Evolutionary conservation across 495 filamentous ascomycete species (phyloP), one percentile per base, ranked within the genome.

Genomic region (Podospora sp.): DNA sequence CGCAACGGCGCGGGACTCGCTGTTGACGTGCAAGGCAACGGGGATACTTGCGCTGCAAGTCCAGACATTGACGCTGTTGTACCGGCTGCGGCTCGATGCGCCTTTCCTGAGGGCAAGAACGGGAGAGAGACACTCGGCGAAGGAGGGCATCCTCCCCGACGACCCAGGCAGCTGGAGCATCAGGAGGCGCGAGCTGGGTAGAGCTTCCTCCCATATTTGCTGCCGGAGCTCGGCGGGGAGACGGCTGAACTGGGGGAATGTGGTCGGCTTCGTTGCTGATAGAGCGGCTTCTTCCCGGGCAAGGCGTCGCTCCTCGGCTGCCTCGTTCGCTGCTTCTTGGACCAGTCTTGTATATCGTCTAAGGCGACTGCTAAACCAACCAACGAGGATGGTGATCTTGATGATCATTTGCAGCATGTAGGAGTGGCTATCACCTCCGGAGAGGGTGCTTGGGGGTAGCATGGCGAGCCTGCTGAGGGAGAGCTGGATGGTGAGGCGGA

Each of bases 1-100:
- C 12, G 77, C 77, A 59, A 76, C 70, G 53, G 72, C 46, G 16
- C 78, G 72, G 21, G 77, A 73, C 53, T 80, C 77, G 53, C 68
- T 60, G 49, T 69, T 75, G 63, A 79, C 77, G 59, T 75, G 71
- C 65, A 79, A 70, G 20, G 76, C 68, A 36, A 75, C 62, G 3
- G 77, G 76, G 16, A 76, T 65, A 20, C 63, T 67, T 53, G 76
- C 70, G 14, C 57, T 69, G 63, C 63, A 67, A 4, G 58, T 57
- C 59, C 69, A 70, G 12, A 67, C 62, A 14, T 69, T 55, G 20
- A n/a, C n/a, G 24, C 27, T 52, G 52, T 24, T 51, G 27, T 6
- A 29, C 46, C 56, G 1, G 14, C 36, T 50, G 6, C 27, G 61
- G 1, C 2, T 25, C 6, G 1, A 6, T 46, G 49, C 11, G 62